Percentiles rank a stretch among this genome's conserved stretches.
Evolutionary conservation across 2,329 filamentous ascomycete genomes (phyloP).

Genomic region (Penicillium sp.): DNA sequence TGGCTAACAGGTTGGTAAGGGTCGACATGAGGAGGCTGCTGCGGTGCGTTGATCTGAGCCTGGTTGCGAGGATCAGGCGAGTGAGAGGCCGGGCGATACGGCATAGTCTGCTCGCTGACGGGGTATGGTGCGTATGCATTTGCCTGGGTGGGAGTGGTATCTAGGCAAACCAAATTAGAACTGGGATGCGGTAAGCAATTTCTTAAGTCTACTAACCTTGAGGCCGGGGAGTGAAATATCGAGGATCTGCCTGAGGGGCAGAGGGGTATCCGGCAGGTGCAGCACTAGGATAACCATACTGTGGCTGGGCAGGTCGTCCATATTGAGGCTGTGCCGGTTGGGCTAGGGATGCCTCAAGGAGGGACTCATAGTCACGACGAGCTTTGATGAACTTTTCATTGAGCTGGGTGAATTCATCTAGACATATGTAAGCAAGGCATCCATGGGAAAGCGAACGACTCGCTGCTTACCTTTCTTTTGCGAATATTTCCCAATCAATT

Average conservation of each 20-base stretch:
- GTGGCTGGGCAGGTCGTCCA: slow-evolving; percentile 55
- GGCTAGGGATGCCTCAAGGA: slow-evolving; percentile 96
- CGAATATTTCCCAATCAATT: slow-evolving; percentile 97
- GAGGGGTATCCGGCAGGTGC: slow-evolving; percentile 37
- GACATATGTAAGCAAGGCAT: slow-evolving; percentile 14
- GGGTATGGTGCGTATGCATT: slow-evolving; percentile 61
- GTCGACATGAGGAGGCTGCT: slow-evolving; percentile 53
- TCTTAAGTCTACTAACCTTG: slow-evolving; percentile 34
- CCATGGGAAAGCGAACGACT: neutral
- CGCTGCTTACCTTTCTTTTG: slow-evolving; percentile 82
- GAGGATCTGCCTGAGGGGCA: slow-evolving; percentile 58
- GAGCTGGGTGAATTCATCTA: slow-evolving; percentile 96
- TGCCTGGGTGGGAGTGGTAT: slow-evolving; percentile 43
- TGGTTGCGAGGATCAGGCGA: slow-evolving; percentile 44
- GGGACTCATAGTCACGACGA: slow-evolving; percentile 88
- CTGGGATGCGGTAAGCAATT: neutral
- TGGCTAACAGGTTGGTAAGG: slow-evolving; percentile 49
- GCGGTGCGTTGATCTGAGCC: slow-evolving; percentile 36
- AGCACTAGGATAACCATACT: slow-evolving; percentile 36
- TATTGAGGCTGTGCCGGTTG: slow-evolving; percentile 81
- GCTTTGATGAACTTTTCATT: slow-evolving; percentile 99
- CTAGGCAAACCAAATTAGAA: slow-evolving; percentile 13
- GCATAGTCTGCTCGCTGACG: slow-evolving; percentile 55
- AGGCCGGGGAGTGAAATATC: slow-evolving; percentile 64
- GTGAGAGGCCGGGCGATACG: slow-evolving; percentile 42